A percentile compares a stretch with the other conserved stretches of the same genome.
Evolutionary conservation across 441 rosid genomes (phyloP).

Genomic region (Pelargonium exstipulatum): DNA sequence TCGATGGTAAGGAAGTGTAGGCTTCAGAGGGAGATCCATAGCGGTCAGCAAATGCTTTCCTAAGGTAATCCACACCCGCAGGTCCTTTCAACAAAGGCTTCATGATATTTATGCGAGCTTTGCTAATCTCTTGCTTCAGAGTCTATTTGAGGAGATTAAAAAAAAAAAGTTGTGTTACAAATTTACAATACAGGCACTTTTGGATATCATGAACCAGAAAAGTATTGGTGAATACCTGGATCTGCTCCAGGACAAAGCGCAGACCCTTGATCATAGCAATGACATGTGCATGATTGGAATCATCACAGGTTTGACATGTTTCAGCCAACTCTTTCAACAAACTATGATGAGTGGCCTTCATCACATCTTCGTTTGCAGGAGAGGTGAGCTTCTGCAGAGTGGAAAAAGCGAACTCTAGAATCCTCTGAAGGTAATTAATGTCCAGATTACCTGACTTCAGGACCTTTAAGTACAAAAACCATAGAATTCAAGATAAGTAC

Average conservation of each 20-base stretch:
- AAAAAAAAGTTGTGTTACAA: not conserved
- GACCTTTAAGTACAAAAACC: conserved; percentile 34
- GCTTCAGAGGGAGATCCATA: conserved; percentile 56
- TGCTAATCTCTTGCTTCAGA: conserved; percentile 68
- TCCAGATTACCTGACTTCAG: conserved; percentile 66
- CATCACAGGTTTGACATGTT: conserved; percentile 41
- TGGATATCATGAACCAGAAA: not conserved
- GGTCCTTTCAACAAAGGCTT: conserved; percentile 76
- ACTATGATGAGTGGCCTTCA: conserved; percentile 44
- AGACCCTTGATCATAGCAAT: conserved; percentile 74
- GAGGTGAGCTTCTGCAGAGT: conserved; percentile 76
- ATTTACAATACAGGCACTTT: not conserved
- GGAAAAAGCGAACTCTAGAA: conserved; percentile 65
- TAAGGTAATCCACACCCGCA: conserved; percentile 75
- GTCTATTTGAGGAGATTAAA: conserved; percentile 30
- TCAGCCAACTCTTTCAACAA: conserved; percentile 58
- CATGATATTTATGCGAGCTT: conserved; percentile 64
- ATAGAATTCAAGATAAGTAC: not conserved
- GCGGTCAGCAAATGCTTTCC: conserved; percentile 52
- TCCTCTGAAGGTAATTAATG: conserved; percentile 64
- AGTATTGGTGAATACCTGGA: conserved; percentile 49
- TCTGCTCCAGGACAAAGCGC: conserved; percentile 75
- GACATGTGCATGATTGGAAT: conserved; percentile 42
- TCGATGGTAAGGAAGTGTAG: conserved; percentile 42
- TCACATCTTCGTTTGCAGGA: conserved; percentile 58